A percentile compares a stretch with the other conserved stretches of the same genome.
These are phyloP conservation scores for Suillus luteus DNA, from an alignment of 768 basidiomycete species.

Conservation along the genomic window DNA sequence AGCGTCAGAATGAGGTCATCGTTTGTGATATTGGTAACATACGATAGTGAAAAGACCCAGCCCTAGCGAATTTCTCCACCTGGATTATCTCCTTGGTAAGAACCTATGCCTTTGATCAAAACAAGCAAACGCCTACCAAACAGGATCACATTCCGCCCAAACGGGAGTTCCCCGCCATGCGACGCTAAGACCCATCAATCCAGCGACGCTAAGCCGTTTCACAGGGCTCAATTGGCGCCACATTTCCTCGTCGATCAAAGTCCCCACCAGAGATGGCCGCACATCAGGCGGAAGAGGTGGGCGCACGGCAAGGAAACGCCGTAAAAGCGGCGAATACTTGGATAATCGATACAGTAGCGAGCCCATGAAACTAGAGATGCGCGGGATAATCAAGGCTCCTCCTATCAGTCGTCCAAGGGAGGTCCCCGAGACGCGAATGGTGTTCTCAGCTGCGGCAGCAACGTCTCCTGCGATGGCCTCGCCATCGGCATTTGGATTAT, in stretches of 20 bases:
- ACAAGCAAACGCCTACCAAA: constrained; percentile 49
- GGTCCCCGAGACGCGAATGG: constrained; percentile 56
- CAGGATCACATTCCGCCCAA: constrained; percentile 72
- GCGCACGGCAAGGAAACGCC: constrained; percentile 27
- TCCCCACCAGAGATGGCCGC: constrained; percentile 18
- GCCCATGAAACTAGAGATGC: constrained; percentile 69
- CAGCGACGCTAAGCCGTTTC: constrained; percentile 28
- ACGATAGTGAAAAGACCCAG: constrained; percentile 70
- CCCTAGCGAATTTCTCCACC: constrained; percentile 71
- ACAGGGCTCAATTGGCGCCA: constrained; percentile 21
- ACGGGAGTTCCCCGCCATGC: constrained; percentile 57
- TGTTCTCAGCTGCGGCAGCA: constrained; percentile 57
- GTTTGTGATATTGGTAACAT: constrained; percentile 21
- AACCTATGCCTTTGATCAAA: not conserved
- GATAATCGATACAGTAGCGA: constrained; percentile 57
- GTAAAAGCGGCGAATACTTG: constrained; percentile 31
- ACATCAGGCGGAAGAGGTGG: constrained; percentile 19
- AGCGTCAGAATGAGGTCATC: not conserved
- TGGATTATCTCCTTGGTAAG: constrained; percentile 17
- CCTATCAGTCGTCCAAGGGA: constrained; percentile 68
- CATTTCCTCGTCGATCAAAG: constrained; percentile 22
- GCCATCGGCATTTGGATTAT: constrained; percentile 15
- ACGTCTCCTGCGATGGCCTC: constrained; percentile 28
- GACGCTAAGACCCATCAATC: constrained; percentile 44
- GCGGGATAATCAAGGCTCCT: constrained; percentile 69